A percentile compares a stretch with the other conserved stretches of the same genome.
Evolutionary conservation across 148 eudicot genomes (phyloP).

Genomic region (Rhododendron henanense): DNA sequence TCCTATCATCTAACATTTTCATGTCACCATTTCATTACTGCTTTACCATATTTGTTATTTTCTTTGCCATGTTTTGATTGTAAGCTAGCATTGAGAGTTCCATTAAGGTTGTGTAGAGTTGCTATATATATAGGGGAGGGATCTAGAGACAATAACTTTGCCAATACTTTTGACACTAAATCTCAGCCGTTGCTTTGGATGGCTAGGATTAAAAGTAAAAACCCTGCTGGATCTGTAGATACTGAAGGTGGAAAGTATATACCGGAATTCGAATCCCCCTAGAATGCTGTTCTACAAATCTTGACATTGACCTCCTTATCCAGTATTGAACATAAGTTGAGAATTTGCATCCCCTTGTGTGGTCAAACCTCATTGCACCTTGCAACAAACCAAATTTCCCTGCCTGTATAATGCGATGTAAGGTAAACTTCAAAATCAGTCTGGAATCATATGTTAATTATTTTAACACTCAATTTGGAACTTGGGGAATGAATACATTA

Average conservation of each 20-base stretch:
- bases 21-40: no score
- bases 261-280: conserved; percentile 84
- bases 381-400: conserved; percentile 73
- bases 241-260: conserved; percentile 1
- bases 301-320: conserved; percentile 80
- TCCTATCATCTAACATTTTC: no score
- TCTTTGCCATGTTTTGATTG: no score
- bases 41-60: no score
- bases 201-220: no score
- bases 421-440: not conserved
- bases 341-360: conserved; percentile 72
- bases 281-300: conserved; percentile 58
- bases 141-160: no score
- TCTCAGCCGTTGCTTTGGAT: no score
- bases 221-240: no score
- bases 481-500: not conserved
- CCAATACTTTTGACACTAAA: no score
- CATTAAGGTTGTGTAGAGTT: no score
- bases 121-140: no score
- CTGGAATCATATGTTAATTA: not conserved
- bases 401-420: conserved; percentile 42
- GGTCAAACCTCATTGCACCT: conserved; percentile 90
- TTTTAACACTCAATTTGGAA: not conserved
- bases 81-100: no score
- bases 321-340: conserved; percentile 89